A percentile compares a stretch with the other conserved stretches of the same genome.
Conservation (phyloP, 805 yeast genomes). For the Metschnikowia continentalis region DNA sequence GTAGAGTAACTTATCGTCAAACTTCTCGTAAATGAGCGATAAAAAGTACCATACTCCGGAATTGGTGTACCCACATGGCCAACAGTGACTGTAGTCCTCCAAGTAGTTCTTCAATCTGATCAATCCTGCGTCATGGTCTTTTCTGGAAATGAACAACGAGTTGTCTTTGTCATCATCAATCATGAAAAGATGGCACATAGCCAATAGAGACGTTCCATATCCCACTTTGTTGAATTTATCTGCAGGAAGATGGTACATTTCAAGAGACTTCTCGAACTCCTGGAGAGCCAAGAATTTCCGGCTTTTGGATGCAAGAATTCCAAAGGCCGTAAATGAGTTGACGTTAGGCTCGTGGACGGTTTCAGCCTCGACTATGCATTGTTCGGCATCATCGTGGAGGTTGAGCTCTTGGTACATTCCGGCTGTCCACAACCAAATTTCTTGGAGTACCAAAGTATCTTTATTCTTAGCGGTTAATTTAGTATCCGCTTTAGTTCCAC, state of each 20-base stretch:
- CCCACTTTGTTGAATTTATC: conserved; percentile 25
- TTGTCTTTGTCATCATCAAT: conserved; percentile 32
- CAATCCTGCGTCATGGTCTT: conserved; percentile 58
- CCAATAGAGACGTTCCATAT: conserved; percentile 51
- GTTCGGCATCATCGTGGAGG: conserved; percentile 56
- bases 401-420: conserved; percentile 57
- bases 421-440: conserved; percentile 73
- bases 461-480: conserved; percentile 1
- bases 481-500: neutral
- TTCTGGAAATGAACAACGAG: conserved; percentile 47
- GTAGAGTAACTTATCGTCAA: conserved; percentile 47
- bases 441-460: conserved; percentile 40
- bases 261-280: conserved; percentile 63
- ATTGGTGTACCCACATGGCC: conserved; percentile 39
- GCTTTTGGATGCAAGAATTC: conserved; percentile 40
- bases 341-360: conserved; percentile 41
- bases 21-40: conserved; percentile 56
- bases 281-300: conserved; percentile 50
- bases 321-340: conserved; percentile 48
- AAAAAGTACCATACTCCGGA: conserved; percentile 69
- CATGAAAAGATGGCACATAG: conserved; percentile 48
- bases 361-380: conserved; percentile 71
- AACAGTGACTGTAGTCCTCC: conserved; percentile 33
- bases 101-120: conserved; percentile 49
- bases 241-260: conserved; percentile 25